phyloP scores from a whole-genome alignment of 2,329 filamentous ascomycete genomes.

The Grosmannia penicillata region DNA sequence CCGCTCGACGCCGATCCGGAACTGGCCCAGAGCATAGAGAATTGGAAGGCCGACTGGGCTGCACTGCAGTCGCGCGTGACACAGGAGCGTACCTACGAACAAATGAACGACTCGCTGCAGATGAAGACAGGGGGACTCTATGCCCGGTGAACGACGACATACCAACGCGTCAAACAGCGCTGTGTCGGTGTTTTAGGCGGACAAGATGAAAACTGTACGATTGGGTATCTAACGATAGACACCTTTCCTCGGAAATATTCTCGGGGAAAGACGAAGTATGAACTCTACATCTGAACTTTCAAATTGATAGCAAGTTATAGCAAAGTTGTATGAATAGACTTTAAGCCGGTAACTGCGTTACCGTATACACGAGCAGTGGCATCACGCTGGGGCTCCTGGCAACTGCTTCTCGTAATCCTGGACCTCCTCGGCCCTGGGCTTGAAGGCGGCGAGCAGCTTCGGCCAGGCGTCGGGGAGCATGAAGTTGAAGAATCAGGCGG shows the following conservation, averaged over 20 bases:
- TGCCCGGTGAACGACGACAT: too few species aligned
- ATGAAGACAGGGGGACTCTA: too few species aligned
- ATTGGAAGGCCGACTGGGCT: slow-evolving; percentile 47
- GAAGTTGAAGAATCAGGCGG: slow-evolving; percentile 33
- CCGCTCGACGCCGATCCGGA: slow-evolving; percentile 35
- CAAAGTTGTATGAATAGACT: too few species aligned
- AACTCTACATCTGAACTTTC: too few species aligned
- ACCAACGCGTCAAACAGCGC: too few species aligned
- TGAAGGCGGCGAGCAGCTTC: slow-evolving; percentile 26
- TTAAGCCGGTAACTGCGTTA: too few species aligned
- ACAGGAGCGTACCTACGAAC: slow-evolving; percentile 7
- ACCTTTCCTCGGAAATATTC: too few species aligned
- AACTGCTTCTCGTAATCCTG: background rate
- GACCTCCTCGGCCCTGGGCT: slow-evolving; percentile 10
- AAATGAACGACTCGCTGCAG: background rate
- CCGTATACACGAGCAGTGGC: background rate
- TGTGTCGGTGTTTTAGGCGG: too few species aligned
- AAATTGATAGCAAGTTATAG: too few species aligned
- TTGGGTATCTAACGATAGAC: too few species aligned
- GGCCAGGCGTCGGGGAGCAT: slow-evolving; percentile 31
- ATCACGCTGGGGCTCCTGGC: background rate
- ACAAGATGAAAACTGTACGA: too few species aligned
- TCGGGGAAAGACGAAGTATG: too few species aligned
- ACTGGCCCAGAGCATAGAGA: slow-evolving; percentile 41
- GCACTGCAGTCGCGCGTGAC: slow-evolving; percentile 17